Base-by-base conservation (phyloP, 2,329 filamentous ascomycete genomes). In the Colletotrichum truncatum region DNA sequence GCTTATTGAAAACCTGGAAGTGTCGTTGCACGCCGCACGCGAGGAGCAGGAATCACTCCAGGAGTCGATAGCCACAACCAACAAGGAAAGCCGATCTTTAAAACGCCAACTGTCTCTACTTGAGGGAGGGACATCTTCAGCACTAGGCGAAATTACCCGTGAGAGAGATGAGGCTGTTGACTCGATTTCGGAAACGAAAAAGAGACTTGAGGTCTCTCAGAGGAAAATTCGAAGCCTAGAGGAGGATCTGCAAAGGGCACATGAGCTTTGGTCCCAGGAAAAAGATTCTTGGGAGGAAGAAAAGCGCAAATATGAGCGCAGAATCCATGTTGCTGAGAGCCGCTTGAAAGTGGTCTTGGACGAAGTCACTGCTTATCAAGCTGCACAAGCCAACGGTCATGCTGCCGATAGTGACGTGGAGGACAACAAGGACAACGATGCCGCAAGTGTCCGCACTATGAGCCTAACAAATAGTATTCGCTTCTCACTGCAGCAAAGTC, bases 121-220 rank as follows among this genome's bases (percentile, higher is more conserved):
- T 6, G 96, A 99, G 77, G 93, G 92, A 43, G 95, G 94, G 12
- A 94, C 93, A 0, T 91, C 93, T 3, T 94, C 93, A 11, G 94
- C 94, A 1, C 82, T 98, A 9, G 90, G 92, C 51, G 93, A 97
- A 71, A 81, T 99, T 49, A 89, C 91, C 14, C 90, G 89, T 53
- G 96, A 99, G 78, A 88, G 95, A 51, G 95, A 99, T 69, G 91
- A 93, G 67, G 92, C 93, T 6, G 86, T 94, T 9, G 91, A 93
- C 62, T 86, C 86, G 2, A 86, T 88, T 38, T 77, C 85, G 1
- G 95, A 98, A 70, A 81, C 92, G 16, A 93, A 88, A 71, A 91
- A 87, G 73, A 91, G 93, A 68, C 83, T 98, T 1, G 95, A 98
- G 16, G 78, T 83, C 3, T 84, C 88, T 0, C 93, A 97, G 71